These are phyloP conservation scores for Inonotus obliquus DNA, from an alignment of 1,284 basidiomycete genomes.

Conservation along the genomic window DNA sequence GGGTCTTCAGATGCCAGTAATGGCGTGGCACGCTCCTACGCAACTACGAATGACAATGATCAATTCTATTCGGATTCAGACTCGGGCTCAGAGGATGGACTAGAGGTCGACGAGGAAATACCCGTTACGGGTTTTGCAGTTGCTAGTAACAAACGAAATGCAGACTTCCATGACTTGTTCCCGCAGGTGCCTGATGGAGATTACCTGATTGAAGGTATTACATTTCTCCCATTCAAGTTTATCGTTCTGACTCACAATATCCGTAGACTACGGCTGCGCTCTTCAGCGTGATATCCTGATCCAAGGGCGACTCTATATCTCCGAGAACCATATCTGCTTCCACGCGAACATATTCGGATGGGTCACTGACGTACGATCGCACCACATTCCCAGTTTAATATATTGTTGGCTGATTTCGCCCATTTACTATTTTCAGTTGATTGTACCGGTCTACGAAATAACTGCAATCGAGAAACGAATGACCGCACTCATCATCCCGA, in stretches of 20 bases:
- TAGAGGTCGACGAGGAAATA: slow-evolving; percentile 61
- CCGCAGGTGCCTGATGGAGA: slow-evolving; percentile 88
- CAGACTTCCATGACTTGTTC: slow-evolving; percentile 95
- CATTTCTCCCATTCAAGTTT: neutral
- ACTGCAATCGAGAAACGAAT: slow-evolving; percentile 92
- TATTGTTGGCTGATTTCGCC: slow-evolving; percentile 1
- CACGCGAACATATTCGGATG: slow-evolving; percentile 99
- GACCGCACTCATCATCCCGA: slow-evolving; percentile 98
- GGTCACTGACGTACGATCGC: slow-evolving; percentile 83
- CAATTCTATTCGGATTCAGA: slow-evolving; percentile 21
- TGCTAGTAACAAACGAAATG: slow-evolving; percentile 90
- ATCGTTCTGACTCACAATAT: slow-evolving; percentile 16
- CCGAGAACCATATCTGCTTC: slow-evolving; percentile 97
- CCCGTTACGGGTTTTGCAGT: slow-evolving; percentile 94
- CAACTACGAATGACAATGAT: slow-evolving; percentile 12
- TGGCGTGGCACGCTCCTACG: slow-evolving; percentile 23
- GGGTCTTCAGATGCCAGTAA: slow-evolving; percentile 19
- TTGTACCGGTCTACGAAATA: slow-evolving; percentile 90
- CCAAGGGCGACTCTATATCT: slow-evolving; percentile 94
- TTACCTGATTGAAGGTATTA: slow-evolving; percentile 93
- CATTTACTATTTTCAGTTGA: slow-evolving; percentile 43
- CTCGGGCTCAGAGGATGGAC: slow-evolving; percentile 34
- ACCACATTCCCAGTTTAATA: neutral
- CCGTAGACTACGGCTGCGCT: slow-evolving; percentile 92
- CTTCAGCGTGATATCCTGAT: slow-evolving; percentile 94